Evolutionary conservation across 1,139 yeast genomes (phyloP), one percentile per base, ranked within the genome.

Genomic region (Pichia sp.): DNA sequence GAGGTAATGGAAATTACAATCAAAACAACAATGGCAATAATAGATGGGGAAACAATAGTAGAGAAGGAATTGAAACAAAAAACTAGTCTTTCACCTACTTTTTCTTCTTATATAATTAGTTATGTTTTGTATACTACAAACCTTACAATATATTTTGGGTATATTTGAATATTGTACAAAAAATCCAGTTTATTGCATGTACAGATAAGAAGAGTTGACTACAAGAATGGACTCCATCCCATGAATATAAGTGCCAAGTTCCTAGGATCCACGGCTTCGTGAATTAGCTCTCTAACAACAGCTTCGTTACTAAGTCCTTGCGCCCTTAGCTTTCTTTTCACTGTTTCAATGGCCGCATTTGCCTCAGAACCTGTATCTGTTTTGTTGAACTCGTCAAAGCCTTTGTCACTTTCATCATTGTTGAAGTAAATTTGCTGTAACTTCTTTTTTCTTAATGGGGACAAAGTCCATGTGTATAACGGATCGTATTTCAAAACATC

Each of bases 401-500:
- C 85, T 0, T 92, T 92, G 60, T 83, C 93, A 13, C 86, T 80
- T 1, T 81, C 85, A 58, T 80, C 84, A 51, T 76, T 56, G 46
- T 58, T 60, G 32, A 51, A 58, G 45, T 55, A 51, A 19, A 62
- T 47, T 34, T 74, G 79, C 64, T 85, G 90, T 19, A 85, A 64
- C 59, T 77, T 80, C 59, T 77, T 78, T 66, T 76, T 81, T 55
- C 85, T 68, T 13, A 87, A 69, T 0, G 95, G 93, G 0, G 96
- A 86, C 47, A 89, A 75, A 1, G 85, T 81, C 99, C 99, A 93
- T 1, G 88, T 80, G 65, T 92, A 92, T 55, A 95, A 76, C 0
- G 99, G 98, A 75, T 95, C 99, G 79, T 95, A 90, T 62, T 86
- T 76, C 60, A 95, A 72, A 8, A 93, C 96, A 65, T 92, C 95